These are phyloP conservation scores for Prunus davidiana DNA, from an alignment of 306 rosid species.

Conservation along the genomic window DNA sequence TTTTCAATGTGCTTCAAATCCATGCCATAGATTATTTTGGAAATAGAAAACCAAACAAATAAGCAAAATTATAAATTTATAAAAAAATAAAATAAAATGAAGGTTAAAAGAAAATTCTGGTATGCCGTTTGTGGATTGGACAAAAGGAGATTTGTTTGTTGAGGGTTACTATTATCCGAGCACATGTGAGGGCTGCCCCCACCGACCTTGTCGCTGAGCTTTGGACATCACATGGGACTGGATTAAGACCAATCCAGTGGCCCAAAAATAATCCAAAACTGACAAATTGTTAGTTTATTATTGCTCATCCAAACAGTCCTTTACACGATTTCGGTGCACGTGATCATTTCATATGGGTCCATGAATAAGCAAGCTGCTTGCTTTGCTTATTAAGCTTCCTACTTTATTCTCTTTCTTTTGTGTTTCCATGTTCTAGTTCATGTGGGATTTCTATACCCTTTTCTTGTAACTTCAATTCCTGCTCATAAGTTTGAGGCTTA, in stretches of 20 bases:
- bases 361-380: background rate
- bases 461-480: background rate
- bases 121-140: background rate
- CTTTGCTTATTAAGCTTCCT: background rate
- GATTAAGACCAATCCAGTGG: slow-evolving; percentile 8
- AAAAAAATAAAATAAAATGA: background rate
- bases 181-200: slow-evolving; percentile 33
- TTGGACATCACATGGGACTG: slow-evolving; percentile 28
- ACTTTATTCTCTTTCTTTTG: background rate
- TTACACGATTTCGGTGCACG: slow-evolving; percentile 19
- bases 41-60: background rate
- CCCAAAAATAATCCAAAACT: background rate
- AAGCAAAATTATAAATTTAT: background rate
- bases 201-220: slow-evolving; percentile 26
- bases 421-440: background rate
- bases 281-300: background rate
- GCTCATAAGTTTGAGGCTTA: background rate
- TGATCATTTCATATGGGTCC: slow-evolving; percentile 9
- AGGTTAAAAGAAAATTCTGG: background rate
- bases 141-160: slow-evolving; percentile 1
- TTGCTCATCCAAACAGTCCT: background rate
- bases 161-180: background rate
- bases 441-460: background rate
- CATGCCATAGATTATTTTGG: background rate
- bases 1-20: slow-evolving; percentile 1